These are phyloP conservation scores for Orbilia javanica DNA, from an alignment of 2,329 filamentous ascomycete species.

Conservation along the genomic window DNA sequence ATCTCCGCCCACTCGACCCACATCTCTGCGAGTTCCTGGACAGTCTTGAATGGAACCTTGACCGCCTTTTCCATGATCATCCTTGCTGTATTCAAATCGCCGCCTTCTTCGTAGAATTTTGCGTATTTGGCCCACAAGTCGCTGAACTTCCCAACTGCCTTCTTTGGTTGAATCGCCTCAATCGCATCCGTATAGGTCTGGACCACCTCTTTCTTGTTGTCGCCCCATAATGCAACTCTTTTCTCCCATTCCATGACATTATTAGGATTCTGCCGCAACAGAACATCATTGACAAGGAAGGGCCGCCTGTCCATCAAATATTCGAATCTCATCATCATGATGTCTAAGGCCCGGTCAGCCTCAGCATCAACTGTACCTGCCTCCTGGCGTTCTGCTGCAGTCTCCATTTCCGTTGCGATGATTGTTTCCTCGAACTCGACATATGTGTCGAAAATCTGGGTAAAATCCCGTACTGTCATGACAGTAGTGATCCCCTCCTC, in stretches of 20 bases:
- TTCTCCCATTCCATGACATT: constrained; percentile 98
- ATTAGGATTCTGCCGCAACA: constrained; percentile 94
- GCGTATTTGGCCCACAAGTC: constrained; percentile 97
- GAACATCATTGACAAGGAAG: constrained; percentile 95
- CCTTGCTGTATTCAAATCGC: constrained; percentile 84
- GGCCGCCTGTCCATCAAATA: constrained; percentile 96
- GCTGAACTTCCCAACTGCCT: constrained; percentile 91
- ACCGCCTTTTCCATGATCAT: constrained; percentile 98
- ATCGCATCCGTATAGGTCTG: constrained; percentile 96
- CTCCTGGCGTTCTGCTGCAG: constrained; percentile 82
- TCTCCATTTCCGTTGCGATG: constrained; percentile 90
- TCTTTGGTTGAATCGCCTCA: constrained; percentile 91
- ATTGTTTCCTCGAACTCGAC: constrained; percentile 97
- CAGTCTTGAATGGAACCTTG: constrained; percentile 97
- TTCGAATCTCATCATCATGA: constrained; percentile 97
- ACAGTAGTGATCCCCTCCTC: constrained; percentile 97
- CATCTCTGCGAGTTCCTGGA: constrained; percentile 96
- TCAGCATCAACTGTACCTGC: constrained; percentile 82
- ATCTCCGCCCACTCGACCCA: constrained; percentile 99
- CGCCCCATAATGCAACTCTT: constrained; percentile 91
- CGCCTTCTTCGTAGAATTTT: constrained; percentile 92
- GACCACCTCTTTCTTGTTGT: constrained; percentile 90
- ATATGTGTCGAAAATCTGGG: constrained; percentile 94
- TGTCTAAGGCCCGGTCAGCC: constrained; percentile 92
- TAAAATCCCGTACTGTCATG: constrained; percentile 98